A percentile compares a stretch with the other conserved stretches of the same genome.
phyloP scores from a whole-genome alignment of 2,329 filamentous ascomycete genomes.

The Fusarium sp. region DNA sequence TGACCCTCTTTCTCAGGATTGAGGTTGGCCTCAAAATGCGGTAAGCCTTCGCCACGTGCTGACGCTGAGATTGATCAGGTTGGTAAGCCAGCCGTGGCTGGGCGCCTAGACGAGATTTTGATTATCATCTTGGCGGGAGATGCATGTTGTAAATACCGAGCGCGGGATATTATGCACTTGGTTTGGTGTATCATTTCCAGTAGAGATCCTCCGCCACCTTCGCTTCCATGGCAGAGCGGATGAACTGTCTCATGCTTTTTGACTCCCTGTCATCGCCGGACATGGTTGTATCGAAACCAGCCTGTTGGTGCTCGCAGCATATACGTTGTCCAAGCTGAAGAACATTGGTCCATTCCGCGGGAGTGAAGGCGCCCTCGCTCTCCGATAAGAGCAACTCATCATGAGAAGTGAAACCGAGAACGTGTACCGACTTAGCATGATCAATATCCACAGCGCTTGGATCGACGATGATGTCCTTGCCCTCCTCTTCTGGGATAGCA shows the following conservation, averaged over 20 bases:
- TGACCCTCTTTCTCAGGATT: slow-evolving; percentile 30
- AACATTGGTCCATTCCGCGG: slow-evolving; percentile 79
- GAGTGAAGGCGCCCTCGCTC: slow-evolving; percentile 82
- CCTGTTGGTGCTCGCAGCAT: slow-evolving; percentile 65
- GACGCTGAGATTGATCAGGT: slow-evolving; percentile 22
- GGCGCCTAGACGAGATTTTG: slow-evolving; percentile 31
- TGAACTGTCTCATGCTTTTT: slow-evolving; percentile 68
- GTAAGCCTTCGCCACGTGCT: slow-evolving; percentile 24
- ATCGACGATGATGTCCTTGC: slow-evolving; percentile 62
- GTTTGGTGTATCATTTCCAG: slow-evolving; percentile 62
- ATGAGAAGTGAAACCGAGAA: slow-evolving; percentile 82
- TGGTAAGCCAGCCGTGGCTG: slow-evolving; percentile 20
- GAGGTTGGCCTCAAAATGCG: slow-evolving; percentile 29
- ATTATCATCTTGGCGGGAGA: slow-evolving; percentile 31
- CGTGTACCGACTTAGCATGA: slow-evolving; percentile 78
- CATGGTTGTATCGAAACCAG: slow-evolving; percentile 58
- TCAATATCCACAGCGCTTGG: slow-evolving; percentile 73
- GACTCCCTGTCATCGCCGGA: slow-evolving; percentile 57
- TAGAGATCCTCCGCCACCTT: slow-evolving; percentile 66
- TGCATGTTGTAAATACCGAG: slow-evolving; percentile 12
- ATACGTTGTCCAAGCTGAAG: slow-evolving; percentile 72
- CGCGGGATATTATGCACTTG: slow-evolving; percentile 18
- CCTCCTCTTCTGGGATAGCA: slow-evolving; percentile 63
- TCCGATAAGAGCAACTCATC: slow-evolving; percentile 81
- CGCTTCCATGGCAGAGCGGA: slow-evolving; percentile 69